Percentiles rank a stretch among this genome's conserved stretches.
Evolutionary conservation across 495 filamentous ascomycete species (phyloP).

Genomic region (Viridothelium virens): DNA sequence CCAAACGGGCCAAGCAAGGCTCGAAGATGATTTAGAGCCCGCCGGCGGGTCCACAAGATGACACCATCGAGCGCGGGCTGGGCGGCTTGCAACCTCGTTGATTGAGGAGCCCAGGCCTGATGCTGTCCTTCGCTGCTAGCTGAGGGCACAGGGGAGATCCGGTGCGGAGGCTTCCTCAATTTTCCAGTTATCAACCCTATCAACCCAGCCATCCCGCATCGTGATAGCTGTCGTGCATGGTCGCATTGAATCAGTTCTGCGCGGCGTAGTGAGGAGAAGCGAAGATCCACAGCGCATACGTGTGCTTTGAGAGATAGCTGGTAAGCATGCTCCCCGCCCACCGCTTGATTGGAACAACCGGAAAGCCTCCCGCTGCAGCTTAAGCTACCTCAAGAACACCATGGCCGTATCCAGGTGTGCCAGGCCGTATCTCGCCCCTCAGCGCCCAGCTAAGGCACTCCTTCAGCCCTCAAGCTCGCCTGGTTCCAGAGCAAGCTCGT

Average conservation of each 20-base stretch:
- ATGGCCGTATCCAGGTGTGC: neutral
- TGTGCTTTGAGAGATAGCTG: conserved; percentile 9
- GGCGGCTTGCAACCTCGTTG: neutral
- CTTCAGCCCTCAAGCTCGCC: conserved; percentile 1
- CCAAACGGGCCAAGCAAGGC: neutral
- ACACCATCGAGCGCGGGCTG: conserved; percentile 4
- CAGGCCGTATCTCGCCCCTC: neutral
- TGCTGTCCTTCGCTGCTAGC: neutral
- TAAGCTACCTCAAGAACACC: neutral
- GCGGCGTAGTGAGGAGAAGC: neutral
- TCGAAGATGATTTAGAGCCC: neutral
- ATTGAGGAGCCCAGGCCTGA: conserved; percentile 5
- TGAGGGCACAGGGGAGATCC: neutral
- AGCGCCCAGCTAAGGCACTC: neutral
- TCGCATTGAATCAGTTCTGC: neutral
- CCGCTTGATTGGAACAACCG: conserved; percentile 4
- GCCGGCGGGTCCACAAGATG: neutral
- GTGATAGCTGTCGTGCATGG: neutral
- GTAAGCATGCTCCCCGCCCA: conserved; percentile 7
- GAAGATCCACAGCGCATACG: conserved; percentile 8
- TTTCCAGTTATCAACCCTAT: neutral
- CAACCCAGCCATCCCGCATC: neutral
- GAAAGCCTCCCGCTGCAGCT: conserved; percentile 3
- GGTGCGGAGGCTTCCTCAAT: neutral
- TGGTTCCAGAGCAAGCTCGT: neutral